Conservation (phyloP, 2,329 filamentous ascomycete species). For the Claviceps quebecensis region DNA sequence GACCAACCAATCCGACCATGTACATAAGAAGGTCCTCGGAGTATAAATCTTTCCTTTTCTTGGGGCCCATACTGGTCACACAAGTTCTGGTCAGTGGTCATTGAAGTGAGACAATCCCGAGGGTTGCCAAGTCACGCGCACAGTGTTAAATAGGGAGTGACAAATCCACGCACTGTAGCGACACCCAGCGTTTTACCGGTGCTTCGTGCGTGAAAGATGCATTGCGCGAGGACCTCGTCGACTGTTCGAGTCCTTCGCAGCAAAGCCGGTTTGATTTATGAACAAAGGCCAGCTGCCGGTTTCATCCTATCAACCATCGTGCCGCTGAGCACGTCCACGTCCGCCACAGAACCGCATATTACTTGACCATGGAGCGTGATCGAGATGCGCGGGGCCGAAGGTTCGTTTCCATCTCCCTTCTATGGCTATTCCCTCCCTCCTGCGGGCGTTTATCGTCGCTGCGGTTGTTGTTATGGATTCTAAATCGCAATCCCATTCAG, state of each 20-base stretch:
- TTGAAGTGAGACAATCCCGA: too few relatives aligned
- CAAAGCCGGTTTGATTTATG: not conserved
- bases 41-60: too few relatives aligned
- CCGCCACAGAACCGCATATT: not conserved
- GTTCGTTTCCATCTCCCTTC: conserved; percentile 10
- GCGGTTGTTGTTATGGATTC: not conserved
- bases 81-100: too few relatives aligned
- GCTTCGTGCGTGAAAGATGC: not conserved
- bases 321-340: not conserved
- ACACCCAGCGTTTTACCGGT: not conserved
- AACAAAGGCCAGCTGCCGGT: not conserved
- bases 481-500: conserved; percentile 18
- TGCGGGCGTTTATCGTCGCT: not conserved
- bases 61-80: too few relatives aligned
- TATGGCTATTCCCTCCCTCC: not conserved
- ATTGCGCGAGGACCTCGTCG: not conserved
- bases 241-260: not conserved
- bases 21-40: too few relatives aligned
- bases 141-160: too few relatives aligned
- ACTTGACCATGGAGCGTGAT: conserved; percentile 21
- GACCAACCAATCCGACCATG: too few relatives aligned
- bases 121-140: too few relatives aligned
- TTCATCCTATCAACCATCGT: not conserved
- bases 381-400: conserved; percentile 21
- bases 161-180: not conserved